Evolutionary conservation across 192 early-diverging fungal genomes (phyloP), one percentile per base, ranked within the genome.

Genomic region (Podila minutissima): DNA sequence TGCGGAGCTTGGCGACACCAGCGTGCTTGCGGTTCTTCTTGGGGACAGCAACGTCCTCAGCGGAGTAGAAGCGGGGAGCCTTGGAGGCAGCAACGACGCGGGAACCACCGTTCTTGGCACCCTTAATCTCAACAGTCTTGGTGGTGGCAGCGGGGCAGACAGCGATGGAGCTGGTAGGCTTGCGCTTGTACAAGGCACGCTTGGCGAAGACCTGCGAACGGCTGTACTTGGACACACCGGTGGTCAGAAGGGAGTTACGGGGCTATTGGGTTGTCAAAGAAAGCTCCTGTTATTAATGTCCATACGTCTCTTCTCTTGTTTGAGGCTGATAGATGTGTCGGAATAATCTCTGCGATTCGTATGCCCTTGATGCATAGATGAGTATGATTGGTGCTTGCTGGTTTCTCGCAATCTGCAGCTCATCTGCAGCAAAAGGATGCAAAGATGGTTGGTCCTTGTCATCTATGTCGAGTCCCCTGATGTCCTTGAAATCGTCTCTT

Each of bases 131-230:
- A 58, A 91, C 88, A 62, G 88, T 92, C 89, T 93, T 93, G 71
- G 85, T 86, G 60, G 86, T 74, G 67, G 84, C 86, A 60, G 82
- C 77, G 28, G 84, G 70, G 76, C 88, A 82, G 61, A 82, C 85
- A 62, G 86, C 60, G 72, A 85, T 75, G 64, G 89, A 71, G 55
- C 83, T 74, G 66, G 83, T 82, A 92, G 94, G 96, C 86, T 89
- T 86, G 84, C 91, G 90, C 94, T 97, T 97, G 91, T 94, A 95
- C 62, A 93, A 85, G 64, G 91, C 96, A 88, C 93, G 93, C 90
- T 93, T 94, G 83, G 93, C 90, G 88, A 92, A 95, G 67, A 92
- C 88, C 72, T 85, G 82, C 35, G 94, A 94, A 84, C 96, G 95
- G 78, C 92, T 92, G 83, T 92, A 91, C 70, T 93, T 93, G 83